Evolutionary conservation across 768 basidiomycete genomes (phyloP).

Genomic region (Amanita phalloides): DNA sequence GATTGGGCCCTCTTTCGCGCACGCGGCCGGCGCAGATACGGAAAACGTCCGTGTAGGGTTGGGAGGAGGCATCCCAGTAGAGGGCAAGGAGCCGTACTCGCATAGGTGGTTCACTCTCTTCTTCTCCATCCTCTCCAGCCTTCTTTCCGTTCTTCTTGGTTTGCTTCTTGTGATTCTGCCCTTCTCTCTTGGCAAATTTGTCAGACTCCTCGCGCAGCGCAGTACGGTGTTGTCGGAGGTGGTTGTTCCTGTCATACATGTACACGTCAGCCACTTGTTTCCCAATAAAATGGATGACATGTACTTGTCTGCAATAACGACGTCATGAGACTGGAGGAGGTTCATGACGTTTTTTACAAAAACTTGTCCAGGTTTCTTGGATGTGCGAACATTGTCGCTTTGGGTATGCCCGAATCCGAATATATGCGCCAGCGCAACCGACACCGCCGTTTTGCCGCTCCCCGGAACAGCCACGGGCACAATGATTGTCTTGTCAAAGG

Average conservation of each 20-base stretch:
- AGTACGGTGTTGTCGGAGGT: conserved; percentile 68
- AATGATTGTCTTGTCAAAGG: conserved; percentile 68
- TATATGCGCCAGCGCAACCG: conserved; percentile 67
- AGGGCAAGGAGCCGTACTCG: conserved; percentile 73
- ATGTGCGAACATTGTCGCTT: conserved; percentile 70
- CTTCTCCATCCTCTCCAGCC: no score
- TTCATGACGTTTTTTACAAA: conserved; percentile 67
- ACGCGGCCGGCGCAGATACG: conserved; percentile 75
- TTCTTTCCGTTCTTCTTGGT: no score
- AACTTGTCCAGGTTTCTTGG: conserved; percentile 57
- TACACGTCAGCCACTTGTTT: no score
- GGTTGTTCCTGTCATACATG: conserved; percentile 60
- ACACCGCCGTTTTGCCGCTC: conserved; percentile 88
- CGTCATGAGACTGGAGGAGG: conserved; percentile 49
- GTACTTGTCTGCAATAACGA: conserved; percentile 92
- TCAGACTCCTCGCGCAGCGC: conserved; percentile 49
- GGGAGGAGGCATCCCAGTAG: conserved; percentile 54
- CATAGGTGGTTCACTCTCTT: conserved; percentile 14
- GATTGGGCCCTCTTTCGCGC: conserved; percentile 64
- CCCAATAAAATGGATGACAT: conserved; percentile 10
- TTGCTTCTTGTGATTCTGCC: background rate
- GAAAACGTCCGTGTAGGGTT: conserved; percentile 51
- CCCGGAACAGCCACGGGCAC: conserved; percentile 88
- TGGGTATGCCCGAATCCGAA: conserved; percentile 90
- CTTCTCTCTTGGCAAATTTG: conserved; percentile 10